Base-by-base conservation (phyloP, 1,139 yeast species). In the Candida sp. region DNA sequence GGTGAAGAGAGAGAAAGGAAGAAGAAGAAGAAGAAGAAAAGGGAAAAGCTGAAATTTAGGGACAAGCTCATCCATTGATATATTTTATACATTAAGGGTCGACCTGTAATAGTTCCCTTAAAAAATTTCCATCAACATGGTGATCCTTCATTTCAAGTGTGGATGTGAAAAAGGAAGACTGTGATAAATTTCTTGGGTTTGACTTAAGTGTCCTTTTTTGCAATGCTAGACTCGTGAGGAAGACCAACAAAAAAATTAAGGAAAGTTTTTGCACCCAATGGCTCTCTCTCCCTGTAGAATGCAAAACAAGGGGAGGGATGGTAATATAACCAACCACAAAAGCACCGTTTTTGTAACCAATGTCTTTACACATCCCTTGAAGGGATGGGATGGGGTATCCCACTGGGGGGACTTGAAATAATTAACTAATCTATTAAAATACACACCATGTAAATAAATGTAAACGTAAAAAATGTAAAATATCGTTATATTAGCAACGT, bases 191-290 rank as follows among this genome's bases (percentile, higher is more conserved):
- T 42, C 28, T 23, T 42, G 44, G 37, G 44, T 31, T 31, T 23
- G 44, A 42, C 23, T 34, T 33, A 27, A 9, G 22, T 22, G 39
- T 26, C 8, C 31, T 44, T 37, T 44, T 44, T 44, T 44, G 47
- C 43, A 44, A 44, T 44, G 47, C 47, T 17, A 4, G n/a, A 17
- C 12, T n/a, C n/a, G n/a, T n/a, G n/a, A n/a, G n/a, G n/a, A n/a
- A n/a, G n/a, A n/a, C n/a, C n/a, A n/a, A n/a, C n/a, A n/a, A n/a
- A n/a, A n/a, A n/a, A n/a, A n/a, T 17, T n/a, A 25, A 39, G 47
- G 42, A 38, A 44, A 37, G 28, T 44, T 44, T 44, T 44, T 38
- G 47, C 47, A 44, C 40, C 47, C 42, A 44, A 27, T 22, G n/a
- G n/a, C n/a, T 28, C 5, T 8, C 31, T 28, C 31, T 28, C 31